phyloP scores from a whole-genome alignment of 192 early-diverging fungal genomes.

The Coemansia sp. region DNA sequence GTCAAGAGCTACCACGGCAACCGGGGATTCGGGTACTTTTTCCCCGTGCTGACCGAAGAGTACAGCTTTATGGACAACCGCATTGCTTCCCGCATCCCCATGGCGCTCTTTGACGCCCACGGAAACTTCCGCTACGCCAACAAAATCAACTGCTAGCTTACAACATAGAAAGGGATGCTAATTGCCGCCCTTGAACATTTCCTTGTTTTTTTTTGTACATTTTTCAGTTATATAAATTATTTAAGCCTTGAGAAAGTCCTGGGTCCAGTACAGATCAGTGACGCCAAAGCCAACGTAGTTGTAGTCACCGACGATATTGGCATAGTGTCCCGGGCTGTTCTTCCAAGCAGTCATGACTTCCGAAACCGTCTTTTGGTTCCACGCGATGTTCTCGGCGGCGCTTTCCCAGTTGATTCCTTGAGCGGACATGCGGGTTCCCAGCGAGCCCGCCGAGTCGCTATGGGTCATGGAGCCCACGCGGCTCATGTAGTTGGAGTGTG shows the following conservation, averaged over 20 bases:
- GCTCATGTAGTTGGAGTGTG: conserved; percentile 51
- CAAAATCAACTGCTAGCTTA: conserved; percentile 7
- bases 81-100: conserved; percentile 38
- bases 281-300: conserved; percentile 48
- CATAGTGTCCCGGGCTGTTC: conserved; percentile 52
- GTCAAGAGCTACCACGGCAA: conserved; percentile 42
- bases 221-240: no score
- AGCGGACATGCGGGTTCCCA: conserved; percentile 34
- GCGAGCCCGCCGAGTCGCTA: conserved; percentile 30
- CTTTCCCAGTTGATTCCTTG: conserved; percentile 25
- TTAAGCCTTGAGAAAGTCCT: conserved; percentile 35
- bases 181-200: no score
- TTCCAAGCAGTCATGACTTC: conserved; percentile 47
- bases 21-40: conserved; percentile 42
- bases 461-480: conserved; percentile 52
- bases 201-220: no score
- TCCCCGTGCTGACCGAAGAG: conserved; percentile 36
- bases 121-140: conserved; percentile 15
- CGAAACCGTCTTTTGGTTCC: conserved; percentile 28
- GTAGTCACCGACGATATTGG: conserved; percentile 51
- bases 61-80: conserved; percentile 48
- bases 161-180: neutral
- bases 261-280: conserved; percentile 52
- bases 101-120: conserved; percentile 18
- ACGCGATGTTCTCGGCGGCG: conserved; percentile 56